Conservation (phyloP, 495 filamentous ascomycete genomes). For the Penicillium bialowiezense region DNA sequence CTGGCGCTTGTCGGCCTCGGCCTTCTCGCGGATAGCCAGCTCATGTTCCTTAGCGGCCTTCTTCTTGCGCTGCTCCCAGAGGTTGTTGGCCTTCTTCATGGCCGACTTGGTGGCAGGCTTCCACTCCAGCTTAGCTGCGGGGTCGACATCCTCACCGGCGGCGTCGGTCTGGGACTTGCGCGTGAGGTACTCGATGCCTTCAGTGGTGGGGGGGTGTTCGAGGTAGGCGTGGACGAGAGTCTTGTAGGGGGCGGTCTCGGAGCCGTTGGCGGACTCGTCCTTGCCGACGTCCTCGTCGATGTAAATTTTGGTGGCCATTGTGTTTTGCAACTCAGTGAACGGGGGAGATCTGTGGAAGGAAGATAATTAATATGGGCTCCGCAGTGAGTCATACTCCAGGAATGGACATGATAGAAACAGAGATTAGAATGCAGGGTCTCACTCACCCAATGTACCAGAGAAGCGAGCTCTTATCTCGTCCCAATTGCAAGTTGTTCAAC, state of each 20-base stretch:
- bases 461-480: slow-evolving; percentile 10
- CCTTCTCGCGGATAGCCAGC: slow-evolving; percentile 64
- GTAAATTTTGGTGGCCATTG: slow-evolving; percentile 51
- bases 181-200: slow-evolving; percentile 60
- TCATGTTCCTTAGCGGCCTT: slow-evolving; percentile 71
- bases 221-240: slow-evolving; percentile 73
- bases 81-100: slow-evolving; percentile 75
- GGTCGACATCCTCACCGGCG: slow-evolving; percentile 52
- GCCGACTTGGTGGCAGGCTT: slow-evolving; percentile 80
- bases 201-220: slow-evolving; percentile 58
- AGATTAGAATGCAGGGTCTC: background rate
- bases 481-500: slow-evolving; percentile 15
- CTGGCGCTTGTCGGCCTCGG: slow-evolving; percentile 66
- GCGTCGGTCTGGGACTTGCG: slow-evolving; percentile 67
- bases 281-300: slow-evolving; percentile 75
- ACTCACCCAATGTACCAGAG: slow-evolving; percentile 4
- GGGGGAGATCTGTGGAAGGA: background rate
- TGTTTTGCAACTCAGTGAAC: background rate
- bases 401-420: background rate
- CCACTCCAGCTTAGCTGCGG: slow-evolving; percentile 58
- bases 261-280: slow-evolving; percentile 68
- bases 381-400: slow-evolving; percentile 12
- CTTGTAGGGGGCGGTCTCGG: slow-evolving; percentile 74
- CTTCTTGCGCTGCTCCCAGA: slow-evolving; percentile 70
- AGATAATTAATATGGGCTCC: slow-evolving; percentile 1